Percentiles rank a stretch among this genome's conserved stretches.
Evolutionary conservation across 148 eudicot genomes (phyloP).

Genomic region (Limonium bicolor): DNA sequence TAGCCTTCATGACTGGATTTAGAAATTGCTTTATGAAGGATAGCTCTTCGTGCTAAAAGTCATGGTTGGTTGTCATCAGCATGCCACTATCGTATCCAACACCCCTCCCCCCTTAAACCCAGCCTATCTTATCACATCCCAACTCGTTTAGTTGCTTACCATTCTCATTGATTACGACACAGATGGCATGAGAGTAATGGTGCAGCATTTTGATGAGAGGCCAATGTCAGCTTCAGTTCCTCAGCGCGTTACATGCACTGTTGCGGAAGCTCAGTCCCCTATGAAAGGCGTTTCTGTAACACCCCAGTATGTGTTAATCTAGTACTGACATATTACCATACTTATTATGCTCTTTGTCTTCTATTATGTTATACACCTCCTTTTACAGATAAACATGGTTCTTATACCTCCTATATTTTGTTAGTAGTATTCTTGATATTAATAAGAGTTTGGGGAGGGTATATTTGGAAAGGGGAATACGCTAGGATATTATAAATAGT

Average conservation of each 20-base stretch:
- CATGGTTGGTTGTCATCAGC: too few relatives aligned
- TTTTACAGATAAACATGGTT: background rate
- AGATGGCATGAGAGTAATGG: conserved; percentile 73
- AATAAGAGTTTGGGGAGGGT: too few relatives aligned
- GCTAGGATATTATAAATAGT: too few relatives aligned
- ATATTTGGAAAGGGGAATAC: too few relatives aligned
- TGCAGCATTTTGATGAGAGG: conserved; percentile 62
- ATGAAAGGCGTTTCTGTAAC: conserved; percentile 65
- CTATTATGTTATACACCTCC: background rate
- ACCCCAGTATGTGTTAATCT: conserved; percentile 45
- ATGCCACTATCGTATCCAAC: too few relatives aligned
- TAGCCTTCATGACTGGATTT: too few relatives aligned
- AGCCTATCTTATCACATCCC: too few relatives aligned
- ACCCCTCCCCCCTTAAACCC: too few relatives aligned
- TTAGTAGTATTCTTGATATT: background rate
- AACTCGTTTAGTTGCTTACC: too few relatives aligned
- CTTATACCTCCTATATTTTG: background rate
- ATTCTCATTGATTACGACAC: conserved; percentile 7
- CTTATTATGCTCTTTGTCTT: background rate
- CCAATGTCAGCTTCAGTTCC: conserved; percentile 84
- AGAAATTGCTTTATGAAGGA: too few relatives aligned
- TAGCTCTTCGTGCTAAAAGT: too few relatives aligned
- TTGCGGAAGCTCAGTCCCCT: conserved; percentile 62
- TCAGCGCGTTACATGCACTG: conserved; percentile 73
- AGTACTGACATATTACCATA: background rate